phyloP scores from a whole-genome alignment of 768 basidiomycete species.

The Mycena kentingensis region DNA sequence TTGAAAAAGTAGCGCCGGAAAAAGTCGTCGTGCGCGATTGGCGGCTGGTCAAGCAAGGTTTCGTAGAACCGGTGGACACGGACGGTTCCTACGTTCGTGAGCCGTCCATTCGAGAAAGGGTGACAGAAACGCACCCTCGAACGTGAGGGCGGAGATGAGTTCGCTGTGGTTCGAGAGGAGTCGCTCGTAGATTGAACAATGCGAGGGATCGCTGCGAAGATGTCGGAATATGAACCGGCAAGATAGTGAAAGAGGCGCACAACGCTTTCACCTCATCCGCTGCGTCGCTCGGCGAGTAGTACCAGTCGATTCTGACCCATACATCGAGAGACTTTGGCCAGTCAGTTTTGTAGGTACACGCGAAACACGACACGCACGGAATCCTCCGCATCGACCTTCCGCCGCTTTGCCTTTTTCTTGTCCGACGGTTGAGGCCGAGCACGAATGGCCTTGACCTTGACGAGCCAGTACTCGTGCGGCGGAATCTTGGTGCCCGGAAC shows the following conservation, averaged over 20 bases:
- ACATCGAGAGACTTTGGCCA: background rate
- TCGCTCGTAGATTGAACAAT: conserved; percentile 14
- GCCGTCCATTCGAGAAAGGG: background rate
- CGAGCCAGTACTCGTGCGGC: conserved; percentile 7
- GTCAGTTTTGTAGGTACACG: background rate
- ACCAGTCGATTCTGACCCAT: conserved; percentile 14
- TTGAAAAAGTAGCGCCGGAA: background rate
- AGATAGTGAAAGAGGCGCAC: conserved; percentile 1
- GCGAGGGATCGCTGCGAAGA: background rate
- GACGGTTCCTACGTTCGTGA: background rate
- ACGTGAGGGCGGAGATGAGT: conserved; percentile 10
- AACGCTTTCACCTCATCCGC: conserved; percentile 1
- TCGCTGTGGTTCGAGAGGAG: conserved; percentile 16
- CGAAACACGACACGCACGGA: background rate
- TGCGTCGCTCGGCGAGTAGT: conserved; percentile 8
- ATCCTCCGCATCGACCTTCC: background rate
- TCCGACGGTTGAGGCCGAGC: background rate
- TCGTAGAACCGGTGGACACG: background rate
- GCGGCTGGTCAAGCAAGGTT: background rate
- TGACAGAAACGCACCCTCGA: conserved; percentile 4
- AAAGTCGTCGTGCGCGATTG: background rate
- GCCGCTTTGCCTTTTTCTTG: background rate
- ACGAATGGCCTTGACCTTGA: conserved; percentile 8
- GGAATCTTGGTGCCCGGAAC: background rate
- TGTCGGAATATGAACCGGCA: background rate